phyloP scores from a whole-genome alignment of 2,329 filamentous ascomycete genomes.

The Thyridium curvatum region DNA sequence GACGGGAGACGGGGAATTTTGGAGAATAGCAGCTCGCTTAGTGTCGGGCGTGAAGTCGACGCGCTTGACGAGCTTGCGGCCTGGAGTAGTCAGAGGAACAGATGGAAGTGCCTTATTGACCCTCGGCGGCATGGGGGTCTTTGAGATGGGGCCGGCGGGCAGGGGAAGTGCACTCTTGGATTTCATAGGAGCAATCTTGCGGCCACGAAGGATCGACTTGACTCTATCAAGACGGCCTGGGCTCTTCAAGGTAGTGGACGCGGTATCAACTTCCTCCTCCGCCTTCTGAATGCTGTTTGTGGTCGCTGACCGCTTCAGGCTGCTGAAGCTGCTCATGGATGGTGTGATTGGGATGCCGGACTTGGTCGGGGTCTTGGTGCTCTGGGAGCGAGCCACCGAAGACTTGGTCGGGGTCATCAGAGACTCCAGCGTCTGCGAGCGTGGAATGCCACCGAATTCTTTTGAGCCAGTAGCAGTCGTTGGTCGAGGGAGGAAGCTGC shows the following conservation, averaged over 20 bases:
- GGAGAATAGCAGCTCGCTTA: slow-evolving; percentile 37
- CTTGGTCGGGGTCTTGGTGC: slow-evolving; percentile 46
- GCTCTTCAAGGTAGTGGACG: slow-evolving; percentile 32
- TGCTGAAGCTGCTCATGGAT: slow-evolving; percentile 38
- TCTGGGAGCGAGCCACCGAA: slow-evolving; percentile 57
- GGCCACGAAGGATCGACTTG: slow-evolving; percentile 49
- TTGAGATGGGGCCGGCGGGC: slow-evolving; percentile 25
- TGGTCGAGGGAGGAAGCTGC: slow-evolving; percentile 41
- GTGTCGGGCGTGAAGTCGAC: slow-evolving; percentile 76
- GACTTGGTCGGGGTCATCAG: slow-evolving; percentile 76
- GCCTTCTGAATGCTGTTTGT: slow-evolving; percentile 35
- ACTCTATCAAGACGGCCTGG: slow-evolving; percentile 48
- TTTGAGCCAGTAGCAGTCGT: slow-evolving; percentile 30
- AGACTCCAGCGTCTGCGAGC: slow-evolving; percentile 43
- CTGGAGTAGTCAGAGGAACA: slow-evolving; percentile 57
- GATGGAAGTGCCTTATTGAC: slow-evolving; percentile 47
- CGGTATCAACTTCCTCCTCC: slow-evolving; percentile 18
- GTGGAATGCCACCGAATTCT: slow-evolving; percentile 27
- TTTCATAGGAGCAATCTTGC: slow-evolving; percentile 29
- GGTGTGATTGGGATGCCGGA: slow-evolving; percentile 27
- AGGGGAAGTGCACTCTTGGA: slow-evolving; percentile 42
- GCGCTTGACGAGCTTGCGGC: slow-evolving; percentile 61
- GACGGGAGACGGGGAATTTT: slow-evolving; percentile 50
- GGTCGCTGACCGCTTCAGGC: slow-evolving; percentile 44
- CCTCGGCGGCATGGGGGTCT: slow-evolving; percentile 37